Conservation (phyloP, 768 basidiomycete species). For the Coprinopsis strossmayeri region DNA sequence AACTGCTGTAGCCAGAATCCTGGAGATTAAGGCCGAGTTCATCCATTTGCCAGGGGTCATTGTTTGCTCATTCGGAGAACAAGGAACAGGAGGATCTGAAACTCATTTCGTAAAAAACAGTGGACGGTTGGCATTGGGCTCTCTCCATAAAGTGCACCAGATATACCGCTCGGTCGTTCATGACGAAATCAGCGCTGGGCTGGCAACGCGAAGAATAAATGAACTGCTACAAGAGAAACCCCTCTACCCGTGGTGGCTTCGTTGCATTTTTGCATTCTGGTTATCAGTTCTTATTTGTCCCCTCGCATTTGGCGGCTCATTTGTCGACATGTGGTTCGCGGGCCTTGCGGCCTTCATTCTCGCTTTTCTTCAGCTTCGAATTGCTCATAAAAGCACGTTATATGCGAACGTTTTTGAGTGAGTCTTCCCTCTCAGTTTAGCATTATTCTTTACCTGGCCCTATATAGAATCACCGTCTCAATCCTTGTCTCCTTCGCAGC, state of each 20-base stretch:
- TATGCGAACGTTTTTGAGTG: slow-evolving; percentile 93
- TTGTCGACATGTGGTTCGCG: slow-evolving; percentile 81
- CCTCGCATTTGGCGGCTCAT: slow-evolving; percentile 78
- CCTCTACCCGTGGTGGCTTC: slow-evolving; percentile 53
- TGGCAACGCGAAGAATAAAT: slow-evolving; percentile 60
- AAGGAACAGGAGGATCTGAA: slow-evolving; percentile 83
- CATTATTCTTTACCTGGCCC: neutral
- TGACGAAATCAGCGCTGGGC: slow-evolving; percentile 82
- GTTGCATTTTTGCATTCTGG: slow-evolving; percentile 63
- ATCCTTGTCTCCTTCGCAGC: slow-evolving; percentile 77
- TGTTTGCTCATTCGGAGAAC: slow-evolving; percentile 86
- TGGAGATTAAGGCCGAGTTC: slow-evolving; percentile 89
- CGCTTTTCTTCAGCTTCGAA: slow-evolving; percentile 62
- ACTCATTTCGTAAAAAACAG: slow-evolving; percentile 83
- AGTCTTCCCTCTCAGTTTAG: slow-evolving; percentile 21
- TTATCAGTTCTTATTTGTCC: slow-evolving; percentile 78
- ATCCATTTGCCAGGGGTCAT: slow-evolving; percentile 78
- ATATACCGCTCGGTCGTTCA: slow-evolving; percentile 87
- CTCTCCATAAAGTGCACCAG: slow-evolving; percentile 76
- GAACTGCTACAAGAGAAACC: slow-evolving; percentile 57
- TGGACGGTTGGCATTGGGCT: slow-evolving; percentile 75
- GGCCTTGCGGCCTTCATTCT: slow-evolving; percentile 64
- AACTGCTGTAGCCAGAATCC: slow-evolving; percentile 78
- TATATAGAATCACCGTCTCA: slow-evolving; percentile 67
- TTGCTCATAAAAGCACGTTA: slow-evolving; percentile 69